phyloP scores from a whole-genome alignment of 495 filamentous ascomycete species.

The Ascodesmis nigricans region DNA sequence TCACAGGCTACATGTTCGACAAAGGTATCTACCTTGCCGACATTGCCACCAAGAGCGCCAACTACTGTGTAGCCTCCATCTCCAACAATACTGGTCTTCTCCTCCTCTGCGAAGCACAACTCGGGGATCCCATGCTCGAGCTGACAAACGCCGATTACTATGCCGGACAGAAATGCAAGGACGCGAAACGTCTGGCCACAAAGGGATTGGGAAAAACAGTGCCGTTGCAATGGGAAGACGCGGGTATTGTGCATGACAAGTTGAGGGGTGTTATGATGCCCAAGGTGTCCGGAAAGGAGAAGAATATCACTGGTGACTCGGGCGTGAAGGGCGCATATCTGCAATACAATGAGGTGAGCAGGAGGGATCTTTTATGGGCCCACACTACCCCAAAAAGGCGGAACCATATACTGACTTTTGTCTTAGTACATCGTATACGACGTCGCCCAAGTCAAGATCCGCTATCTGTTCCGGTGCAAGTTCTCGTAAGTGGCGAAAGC shows the following conservation, averaged over 20 bases:
- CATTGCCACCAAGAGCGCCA: constrained; percentile 51
- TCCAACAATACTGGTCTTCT: constrained; percentile 32
- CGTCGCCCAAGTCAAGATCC: constrained; percentile 49
- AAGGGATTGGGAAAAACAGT: constrained; percentile 38
- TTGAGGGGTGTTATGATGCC: constrained; percentile 44
- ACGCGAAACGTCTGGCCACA: constrained; percentile 38
- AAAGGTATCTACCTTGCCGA: constrained; percentile 87
- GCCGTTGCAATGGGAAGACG: constrained; percentile 57
- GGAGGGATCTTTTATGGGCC: neutral
- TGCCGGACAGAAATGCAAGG: constrained; percentile 40
- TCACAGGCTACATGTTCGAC: constrained; percentile 50
- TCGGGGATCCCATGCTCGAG: constrained; percentile 47
- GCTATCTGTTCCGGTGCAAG: constrained; percentile 50
- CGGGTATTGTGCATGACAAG: constrained; percentile 34
- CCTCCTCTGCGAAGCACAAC: constrained; percentile 58
- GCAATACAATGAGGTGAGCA: constrained; percentile 33
- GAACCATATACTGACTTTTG: too few relatives aligned
- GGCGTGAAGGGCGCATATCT: constrained; percentile 18
- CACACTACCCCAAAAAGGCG: too few relatives aligned
- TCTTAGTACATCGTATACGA: constrained; percentile 55
- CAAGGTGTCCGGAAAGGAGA: constrained; percentile 7
- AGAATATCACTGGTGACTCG: constrained; percentile 11
- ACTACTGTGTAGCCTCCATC: constrained; percentile 38
- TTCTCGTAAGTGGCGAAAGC: too few relatives aligned
- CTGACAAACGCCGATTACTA: constrained; percentile 30